phyloP scores from a whole-genome alignment of 176 grass and related monocot species.

The Areca catechu region DNA sequence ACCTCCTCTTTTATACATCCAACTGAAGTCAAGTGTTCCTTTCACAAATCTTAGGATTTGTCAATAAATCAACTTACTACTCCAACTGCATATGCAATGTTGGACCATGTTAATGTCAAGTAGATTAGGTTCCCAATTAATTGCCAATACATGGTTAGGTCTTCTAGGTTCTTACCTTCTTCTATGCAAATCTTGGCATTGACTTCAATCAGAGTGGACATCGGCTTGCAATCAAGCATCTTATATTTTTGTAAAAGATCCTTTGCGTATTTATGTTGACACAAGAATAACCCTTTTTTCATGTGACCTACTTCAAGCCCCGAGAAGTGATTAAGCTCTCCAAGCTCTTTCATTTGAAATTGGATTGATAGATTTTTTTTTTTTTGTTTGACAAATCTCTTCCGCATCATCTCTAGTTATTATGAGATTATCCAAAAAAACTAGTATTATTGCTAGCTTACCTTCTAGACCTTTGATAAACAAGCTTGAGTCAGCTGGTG shows the following conservation, averaged over 20 bases:
- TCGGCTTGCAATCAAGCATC: slow-evolving; percentile 21
- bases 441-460: too few relatives aligned
- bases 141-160: slow-evolving; percentile 9
- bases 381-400: background rate
- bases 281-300: background rate
- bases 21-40: slow-evolving; percentile 1
- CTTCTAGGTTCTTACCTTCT: background rate
- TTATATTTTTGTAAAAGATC: slow-evolving; percentile 7
- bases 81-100: too few relatives aligned
- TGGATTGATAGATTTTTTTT: background rate
- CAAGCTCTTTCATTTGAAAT: background rate
- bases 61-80: too few relatives aligned
- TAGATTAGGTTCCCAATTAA: background rate
- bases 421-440: too few relatives aligned
- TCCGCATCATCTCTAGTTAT: background rate
- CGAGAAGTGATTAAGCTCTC: slow-evolving; percentile 2
- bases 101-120: too few relatives aligned
- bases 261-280: slow-evolving; percentile 14
- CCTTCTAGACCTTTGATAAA: background rate
- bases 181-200: background rate
- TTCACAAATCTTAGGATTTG: slow-evolving; percentile 15
- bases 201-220: background rate
- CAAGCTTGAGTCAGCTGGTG: background rate
- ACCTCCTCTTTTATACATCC: background rate
- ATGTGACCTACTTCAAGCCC: background rate